phyloP scores from a whole-genome alignment of 2,329 filamentous ascomycete genomes.

The Salinomyces thailandicus region DNA sequence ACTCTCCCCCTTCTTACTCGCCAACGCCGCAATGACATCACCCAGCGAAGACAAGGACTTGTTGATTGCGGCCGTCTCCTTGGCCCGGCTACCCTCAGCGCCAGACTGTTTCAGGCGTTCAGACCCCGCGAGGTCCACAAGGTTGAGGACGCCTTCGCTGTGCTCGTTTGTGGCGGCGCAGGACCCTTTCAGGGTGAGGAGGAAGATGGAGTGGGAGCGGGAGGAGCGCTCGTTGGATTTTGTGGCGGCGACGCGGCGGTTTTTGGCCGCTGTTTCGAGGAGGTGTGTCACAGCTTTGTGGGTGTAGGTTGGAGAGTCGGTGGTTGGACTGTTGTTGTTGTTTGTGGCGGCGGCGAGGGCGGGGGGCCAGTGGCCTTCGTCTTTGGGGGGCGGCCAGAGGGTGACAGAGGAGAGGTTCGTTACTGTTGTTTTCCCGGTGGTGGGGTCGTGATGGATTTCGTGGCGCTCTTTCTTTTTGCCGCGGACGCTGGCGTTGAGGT shows the following conservation, averaged over 20 bases:
- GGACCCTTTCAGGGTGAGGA: conserved; percentile 57
- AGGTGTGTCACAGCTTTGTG: conserved; percentile 20
- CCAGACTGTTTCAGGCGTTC: conserved; percentile 82
- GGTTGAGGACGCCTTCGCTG: conserved; percentile 86
- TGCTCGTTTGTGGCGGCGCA: conserved; percentile 70
- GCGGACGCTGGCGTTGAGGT: conserved; percentile 14
- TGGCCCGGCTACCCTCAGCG: conserved; percentile 74
- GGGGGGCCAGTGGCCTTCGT: conserved; percentile 32
- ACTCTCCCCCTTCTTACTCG: conserved; percentile 58
- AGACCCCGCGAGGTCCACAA: conserved; percentile 89
- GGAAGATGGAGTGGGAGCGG: conserved; percentile 91
- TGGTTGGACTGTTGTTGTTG: neutral
- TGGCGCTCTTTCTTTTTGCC: conserved; percentile 59
- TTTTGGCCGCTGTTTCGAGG: conserved; percentile 67
- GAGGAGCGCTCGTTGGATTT: conserved; percentile 93
- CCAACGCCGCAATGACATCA: conserved; percentile 90
- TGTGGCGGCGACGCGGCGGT: conserved; percentile 89
- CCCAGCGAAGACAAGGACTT: conserved; percentile 84
- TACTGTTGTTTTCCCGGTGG: conserved; percentile 70
- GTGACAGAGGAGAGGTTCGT: conserved; percentile 66
- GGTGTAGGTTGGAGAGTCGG: conserved; percentile 14
- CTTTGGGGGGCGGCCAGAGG: conserved; percentile 69
- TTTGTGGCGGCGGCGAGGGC: neutral
- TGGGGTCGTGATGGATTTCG: conserved; percentile 78
- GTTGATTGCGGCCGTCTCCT: conserved; percentile 96